Evolutionary conservation across 192 early-diverging fungal genomes (phyloP).

Genomic region (Gamsiella multidivaricata): DNA sequence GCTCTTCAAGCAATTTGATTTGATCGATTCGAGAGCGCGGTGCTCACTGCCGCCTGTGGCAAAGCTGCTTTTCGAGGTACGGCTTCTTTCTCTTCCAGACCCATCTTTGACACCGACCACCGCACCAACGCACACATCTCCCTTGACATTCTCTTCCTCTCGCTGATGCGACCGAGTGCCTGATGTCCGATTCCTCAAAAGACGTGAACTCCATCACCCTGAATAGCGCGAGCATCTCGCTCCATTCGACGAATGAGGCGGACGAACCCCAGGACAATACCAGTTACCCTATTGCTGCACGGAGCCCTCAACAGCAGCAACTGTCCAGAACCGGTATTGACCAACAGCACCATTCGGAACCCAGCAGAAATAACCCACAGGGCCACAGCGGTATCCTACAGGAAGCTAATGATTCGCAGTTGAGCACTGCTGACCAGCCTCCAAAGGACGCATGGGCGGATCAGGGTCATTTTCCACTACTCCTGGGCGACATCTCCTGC

Average conservation of each 20-base stretch:
- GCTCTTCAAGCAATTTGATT: no score
- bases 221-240: not conserved
- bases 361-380: not conserved
- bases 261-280: not conserved
- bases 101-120: no score
- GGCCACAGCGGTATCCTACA: not conserved
- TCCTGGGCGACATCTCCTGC: slow-evolving; percentile 12
- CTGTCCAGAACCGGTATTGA: not conserved
- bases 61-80: no score
- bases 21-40: no score
- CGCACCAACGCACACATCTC: no score
- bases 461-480: slow-evolving; percentile 39
- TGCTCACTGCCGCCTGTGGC: no score
- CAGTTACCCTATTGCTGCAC: not conserved
- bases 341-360: not conserved
- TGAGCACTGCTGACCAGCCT: not conserved
- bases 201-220: not conserved
- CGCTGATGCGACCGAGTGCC: not conserved
- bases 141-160: not conserved
- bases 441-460: slow-evolving; percentile 41
- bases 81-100: no score
- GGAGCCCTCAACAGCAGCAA: not conserved
- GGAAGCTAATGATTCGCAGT: not conserved
- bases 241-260: not conserved
- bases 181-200: not conserved